A percentile compares a stretch with the other conserved stretches of the same genome.
phyloP scores from a whole-genome alignment of 306 rosid species.

The Acacia crassicarpa region DNA sequence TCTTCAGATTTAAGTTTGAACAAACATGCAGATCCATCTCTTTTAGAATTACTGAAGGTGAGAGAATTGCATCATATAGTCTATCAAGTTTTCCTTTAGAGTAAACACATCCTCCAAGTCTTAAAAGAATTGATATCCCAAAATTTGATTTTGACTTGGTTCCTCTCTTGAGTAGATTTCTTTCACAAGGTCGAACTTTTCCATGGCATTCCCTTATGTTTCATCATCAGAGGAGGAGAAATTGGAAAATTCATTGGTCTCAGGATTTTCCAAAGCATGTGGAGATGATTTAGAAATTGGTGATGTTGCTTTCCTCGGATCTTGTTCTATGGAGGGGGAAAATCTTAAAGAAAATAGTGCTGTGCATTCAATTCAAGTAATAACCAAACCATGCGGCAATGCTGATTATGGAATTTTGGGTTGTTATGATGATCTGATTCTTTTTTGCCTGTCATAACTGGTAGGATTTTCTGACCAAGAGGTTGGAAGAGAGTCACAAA shows the following conservation, averaged over 20 bases:
- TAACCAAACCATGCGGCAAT: constrained; percentile 31
- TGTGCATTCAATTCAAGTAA: constrained; percentile 73
- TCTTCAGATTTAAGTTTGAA: constrained; percentile 67
- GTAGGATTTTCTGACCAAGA: constrained; percentile 76
- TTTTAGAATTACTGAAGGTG: constrained; percentile 77
- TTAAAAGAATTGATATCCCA: neutral
- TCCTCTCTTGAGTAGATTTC: constrained; percentile 55
- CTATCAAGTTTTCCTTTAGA: constrained; percentile 9
- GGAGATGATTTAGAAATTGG: constrained; percentile 59
- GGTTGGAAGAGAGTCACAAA: constrained; percentile 50
- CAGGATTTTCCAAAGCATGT: constrained; percentile 77
- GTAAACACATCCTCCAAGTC: constrained; percentile 13
- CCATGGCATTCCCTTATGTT: constrained; percentile 92
- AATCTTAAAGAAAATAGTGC: constrained; percentile 42
- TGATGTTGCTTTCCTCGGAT: constrained; percentile 57
- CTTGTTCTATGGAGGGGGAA: constrained; percentile 61
- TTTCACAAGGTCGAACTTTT: constrained; percentile 73
- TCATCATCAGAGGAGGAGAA: constrained; percentile 66
- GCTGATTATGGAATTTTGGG: constrained; percentile 27
- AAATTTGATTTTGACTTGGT: constrained; percentile 28
- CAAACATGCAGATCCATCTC: constrained; percentile 56
- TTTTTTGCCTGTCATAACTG: constrained; percentile 26
- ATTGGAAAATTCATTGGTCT: constrained; percentile 61
- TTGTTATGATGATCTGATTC: constrained; percentile 35
- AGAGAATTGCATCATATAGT: constrained; percentile 31